Evolutionary conservation across 2,329 filamentous ascomycete species (phyloP), one percentile per base, ranked within the genome.

Genomic region (Fusarium humuli): DNA sequence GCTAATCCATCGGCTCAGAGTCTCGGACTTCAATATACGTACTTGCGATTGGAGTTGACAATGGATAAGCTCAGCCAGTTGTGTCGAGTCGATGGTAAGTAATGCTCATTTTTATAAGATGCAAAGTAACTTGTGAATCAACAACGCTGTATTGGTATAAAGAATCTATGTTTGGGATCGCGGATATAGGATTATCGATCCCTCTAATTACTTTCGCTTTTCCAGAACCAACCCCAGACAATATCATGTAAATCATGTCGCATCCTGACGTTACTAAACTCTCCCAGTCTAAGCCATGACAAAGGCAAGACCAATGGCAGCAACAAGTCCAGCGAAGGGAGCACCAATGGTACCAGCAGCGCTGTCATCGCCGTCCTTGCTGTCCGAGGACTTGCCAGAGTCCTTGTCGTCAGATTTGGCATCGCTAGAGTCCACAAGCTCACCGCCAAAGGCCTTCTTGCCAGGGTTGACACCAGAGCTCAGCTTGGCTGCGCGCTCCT

Each of bases 401-500:
- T 30, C 41, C 27, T 46, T 67, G 44, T 57, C 46, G 22, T 61
- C 42, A 25, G 49, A 52, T 23, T 69, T 68, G 9, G 68, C 61
- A 41, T 70, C 71, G 47, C 67, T 64, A n/a, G 71, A 65, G 34
- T 71, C 69, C 20, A 72, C 72, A 48, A 79, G 47, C 32, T 77
- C 70, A 25, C 78, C 78, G n/a, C 79, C 79, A 58, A 74, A 78
- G 7, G 61, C 40, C 7, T 56, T 55, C 27, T 52, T 67, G 32
- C 67, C 71, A 14, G 78, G 79, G n/a, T 62, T 73, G 41, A 79
- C 75, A 18, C 72, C 69, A 6, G 61, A 65, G 42, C 74, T 72
- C 34, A 79, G 65, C 22, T 71, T 49, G 11, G 71, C 61, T 16
- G 78, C 79, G 23, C 75, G 70, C 48, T 74, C 65, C 61, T 72